Conservation (phyloP, 352 stramenopile species). For the Saprolegnia diclina region DNA sequence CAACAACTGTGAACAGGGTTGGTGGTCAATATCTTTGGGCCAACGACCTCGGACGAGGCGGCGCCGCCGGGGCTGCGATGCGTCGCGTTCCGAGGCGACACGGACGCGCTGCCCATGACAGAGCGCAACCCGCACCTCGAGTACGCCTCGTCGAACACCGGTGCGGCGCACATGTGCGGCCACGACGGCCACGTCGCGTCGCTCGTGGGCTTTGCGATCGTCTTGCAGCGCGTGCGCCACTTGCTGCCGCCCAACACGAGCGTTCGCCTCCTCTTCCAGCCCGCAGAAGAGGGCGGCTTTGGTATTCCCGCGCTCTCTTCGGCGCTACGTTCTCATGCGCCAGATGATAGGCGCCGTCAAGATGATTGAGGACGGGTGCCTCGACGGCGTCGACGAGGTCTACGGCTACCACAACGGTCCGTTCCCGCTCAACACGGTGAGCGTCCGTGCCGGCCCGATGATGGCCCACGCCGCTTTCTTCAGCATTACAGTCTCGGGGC, state of each 20-base stretch:
- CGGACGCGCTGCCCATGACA: constrained; percentile 92
- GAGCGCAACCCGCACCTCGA: constrained; percentile 70
- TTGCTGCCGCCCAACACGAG: constrained; percentile 63
- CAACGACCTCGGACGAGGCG: constrained; percentile 40
- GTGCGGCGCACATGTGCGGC: constrained; percentile 89
- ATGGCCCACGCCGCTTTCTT: constrained; percentile 91
- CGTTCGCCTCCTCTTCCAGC: constrained; percentile 93
- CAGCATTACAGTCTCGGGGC: constrained; percentile 84
- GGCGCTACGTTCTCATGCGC: constrained; percentile 87
- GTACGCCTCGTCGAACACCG: constrained; percentile 42
- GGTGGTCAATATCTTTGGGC: constrained; percentile 71
- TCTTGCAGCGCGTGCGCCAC: constrained; percentile 65
- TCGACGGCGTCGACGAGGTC: constrained; percentile 77
- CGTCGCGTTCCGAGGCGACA: constrained; percentile 92
- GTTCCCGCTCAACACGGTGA: constrained; percentile 85
- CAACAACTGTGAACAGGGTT: constrained; percentile 53
- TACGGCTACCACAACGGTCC: constrained; percentile 90
- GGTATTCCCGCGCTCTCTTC: constrained; percentile 40
- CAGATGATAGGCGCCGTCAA: constrained; percentile 67
- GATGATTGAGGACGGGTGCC: constrained; percentile 90
- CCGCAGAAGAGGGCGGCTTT: constrained; percentile 88
- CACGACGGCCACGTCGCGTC: constrained; percentile 95
- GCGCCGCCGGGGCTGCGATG: constrained; percentile 42
- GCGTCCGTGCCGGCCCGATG: constrained; percentile 81
- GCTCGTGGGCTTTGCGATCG: constrained; percentile 81